Base-by-base conservation (phyloP, 192 early-diverging fungal genomes). In the Tieghemiomyces parasiticus region DNA sequence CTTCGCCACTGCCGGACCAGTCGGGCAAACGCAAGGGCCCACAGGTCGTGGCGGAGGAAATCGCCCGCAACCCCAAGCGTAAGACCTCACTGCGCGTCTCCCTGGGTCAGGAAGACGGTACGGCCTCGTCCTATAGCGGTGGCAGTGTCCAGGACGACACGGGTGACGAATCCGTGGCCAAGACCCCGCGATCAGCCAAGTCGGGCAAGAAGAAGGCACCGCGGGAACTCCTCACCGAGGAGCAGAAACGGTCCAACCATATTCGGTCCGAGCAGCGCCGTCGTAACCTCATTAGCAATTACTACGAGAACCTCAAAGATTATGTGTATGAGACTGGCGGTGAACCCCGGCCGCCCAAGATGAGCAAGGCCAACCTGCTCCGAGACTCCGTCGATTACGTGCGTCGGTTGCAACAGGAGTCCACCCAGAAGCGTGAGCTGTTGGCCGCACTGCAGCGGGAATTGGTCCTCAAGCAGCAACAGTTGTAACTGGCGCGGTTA, bases 261-360 rank as follows among this genome's bases (percentile, higher is more conserved):
- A 86, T 88, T 55, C 71, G 74, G 9, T 85, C 82, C 0, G 86
- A 88, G 63, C 84, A 88, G 61, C 85, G 85, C 60, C 78, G 86
- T 35, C 63, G 86, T 30, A 81, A 84, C 32, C 74, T 79, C 9
- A 86, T 88, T 49, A 52, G 50, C 30, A 52, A 24, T 16, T 29
- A 29, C 26, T 52, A 52, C 26, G 26, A 30, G 2, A 30, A 28
- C 16, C 30, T 52, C 14, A 30, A 52, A 25, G 26, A 52, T 20
- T 52, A 25, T 25, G 50, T 52, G 50, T 52, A 52, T 8, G 20
- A 25, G 14, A 28, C 2, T 30, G 1, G 26, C 12, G 20, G 14
- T 14, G 50, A 52, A 2, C 0, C 19, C 14, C 16, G 16, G 24
- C 50, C 50, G 22, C 16, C 26, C 30, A 52, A 52, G 26, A 52